phyloP scores from a whole-genome alignment of 768 basidiomycete species.

The Flagelloscypha sp. region DNA sequence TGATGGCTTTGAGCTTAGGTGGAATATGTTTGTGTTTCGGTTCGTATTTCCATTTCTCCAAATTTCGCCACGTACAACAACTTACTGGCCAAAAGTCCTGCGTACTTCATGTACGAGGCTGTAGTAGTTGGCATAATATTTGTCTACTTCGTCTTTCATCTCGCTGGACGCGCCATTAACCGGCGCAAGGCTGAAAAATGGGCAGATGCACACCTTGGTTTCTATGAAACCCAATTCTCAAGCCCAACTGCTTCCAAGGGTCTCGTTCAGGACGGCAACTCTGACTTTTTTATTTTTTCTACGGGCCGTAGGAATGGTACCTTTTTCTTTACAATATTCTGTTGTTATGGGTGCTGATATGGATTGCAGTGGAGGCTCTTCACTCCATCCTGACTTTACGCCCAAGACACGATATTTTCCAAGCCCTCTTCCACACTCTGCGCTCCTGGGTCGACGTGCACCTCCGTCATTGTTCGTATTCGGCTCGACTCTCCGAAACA shows the following conservation, averaged over 20 bases:
- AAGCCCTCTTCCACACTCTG: slow-evolving; percentile 50
- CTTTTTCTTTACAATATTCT: no score
- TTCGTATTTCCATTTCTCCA: slow-evolving; percentile 6
- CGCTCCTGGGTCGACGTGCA: slow-evolving; percentile 70
- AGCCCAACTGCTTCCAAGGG: slow-evolving; percentile 48
- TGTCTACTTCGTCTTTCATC: slow-evolving; percentile 48
- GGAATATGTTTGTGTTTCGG: slow-evolving; percentile 75
- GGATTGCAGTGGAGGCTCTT: slow-evolving; percentile 62
- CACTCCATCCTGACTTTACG: slow-evolving; percentile 73
- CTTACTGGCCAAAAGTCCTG: slow-evolving; percentile 5
- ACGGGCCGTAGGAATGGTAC: slow-evolving; percentile 79
- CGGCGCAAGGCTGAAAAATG: slow-evolving; percentile 52
- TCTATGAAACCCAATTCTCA: slow-evolving; percentile 71
- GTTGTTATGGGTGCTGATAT: no score
- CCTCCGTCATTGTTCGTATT: no score
- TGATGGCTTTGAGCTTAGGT: slow-evolving; percentile 65
- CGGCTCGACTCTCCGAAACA: no score
- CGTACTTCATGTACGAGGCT: slow-evolving; percentile 62
- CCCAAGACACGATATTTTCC: slow-evolving; percentile 79
- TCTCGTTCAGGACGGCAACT: slow-evolving; percentile 58
- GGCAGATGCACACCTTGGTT: slow-evolving; percentile 48
- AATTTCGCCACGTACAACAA: neutral
- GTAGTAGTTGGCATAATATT: slow-evolving; percentile 45
- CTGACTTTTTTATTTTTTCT: slow-evolving; percentile 80
- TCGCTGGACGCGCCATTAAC: slow-evolving; percentile 57